Conservation (phyloP, 306 rosid genomes). For the Castanospermum australe region DNA sequence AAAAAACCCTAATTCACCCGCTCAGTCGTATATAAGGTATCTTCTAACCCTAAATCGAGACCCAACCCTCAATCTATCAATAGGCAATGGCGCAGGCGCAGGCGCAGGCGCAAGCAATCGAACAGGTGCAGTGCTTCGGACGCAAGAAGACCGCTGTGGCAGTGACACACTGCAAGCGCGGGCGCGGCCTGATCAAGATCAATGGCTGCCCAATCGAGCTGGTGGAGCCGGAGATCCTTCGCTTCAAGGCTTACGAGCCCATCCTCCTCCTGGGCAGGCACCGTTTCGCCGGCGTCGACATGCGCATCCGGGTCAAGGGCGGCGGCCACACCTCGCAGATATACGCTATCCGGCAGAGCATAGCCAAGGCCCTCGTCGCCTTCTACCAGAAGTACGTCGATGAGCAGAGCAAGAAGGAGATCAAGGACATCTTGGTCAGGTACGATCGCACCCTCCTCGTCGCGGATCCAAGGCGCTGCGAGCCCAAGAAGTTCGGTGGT, state of each 20-base stretch:
- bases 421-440: conserved; percentile 76
- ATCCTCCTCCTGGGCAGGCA: conserved; percentile 72
- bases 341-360: conserved; percentile 84
- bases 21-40: neutral
- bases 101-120: conserved; percentile 32
- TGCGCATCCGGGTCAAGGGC: conserved; percentile 79
- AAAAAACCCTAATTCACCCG: neutral
- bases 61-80: too few species aligned
- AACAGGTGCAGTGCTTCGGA: conserved; percentile 82
- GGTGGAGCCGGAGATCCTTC: conserved; percentile 77
- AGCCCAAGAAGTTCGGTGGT: conserved; percentile 95
- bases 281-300: conserved; percentile 72
- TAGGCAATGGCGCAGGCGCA: neutral
- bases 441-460: conserved; percentile 77
- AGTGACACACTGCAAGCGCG: conserved; percentile 81
- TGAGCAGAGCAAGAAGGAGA: conserved; percentile 87
- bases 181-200: conserved; percentile 75
- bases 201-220: conserved; percentile 84
- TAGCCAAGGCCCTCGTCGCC: conserved; percentile 76
- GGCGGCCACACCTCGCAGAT: conserved; percentile 87
- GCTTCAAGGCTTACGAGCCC: conserved; percentile 82
- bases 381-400: conserved; percentile 84
- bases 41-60: neutral
- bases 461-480: conserved; percentile 82
- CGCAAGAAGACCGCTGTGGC: conserved; percentile 90